Evolutionary conservation across 2,329 filamentous ascomycete species (phyloP), one percentile per base, ranked within the genome.

Genomic region (Stagonosporopsis chrysanthemi): DNA sequence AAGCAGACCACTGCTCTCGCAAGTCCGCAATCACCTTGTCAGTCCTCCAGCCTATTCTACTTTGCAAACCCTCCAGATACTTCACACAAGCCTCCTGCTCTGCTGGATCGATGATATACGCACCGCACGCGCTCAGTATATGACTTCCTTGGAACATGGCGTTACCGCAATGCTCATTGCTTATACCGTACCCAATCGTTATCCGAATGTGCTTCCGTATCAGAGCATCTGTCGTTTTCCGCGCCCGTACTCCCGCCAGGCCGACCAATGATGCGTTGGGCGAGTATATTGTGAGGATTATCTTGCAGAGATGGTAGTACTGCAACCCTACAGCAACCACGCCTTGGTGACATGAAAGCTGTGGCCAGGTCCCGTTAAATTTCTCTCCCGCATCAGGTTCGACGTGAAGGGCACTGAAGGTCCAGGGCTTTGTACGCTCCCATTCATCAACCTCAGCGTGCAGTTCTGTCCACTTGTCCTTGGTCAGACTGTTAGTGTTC

Each of bases 301-400:
- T 72, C 53, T 70, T 70, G 58, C 68, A 71, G 4, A 73, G 60
- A 23, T 73, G 69, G 52, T 71, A 71, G 33, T 71, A 71, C 39
- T 73, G 68, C 4, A 72, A 31, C 1, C 69, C 68, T 23, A 73
- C 66, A 19, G 70, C 67, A 15, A 71, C 62, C 3, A 70, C 65
- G 14, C 68, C 69, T 39, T 64, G 61, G 0, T 68, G 51, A 15
- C 66, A 69, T 0, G 65, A 66, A 7, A 72, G 52, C 24, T 57
- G 58, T 2, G 70, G 69, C 68, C 69, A 72, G 2, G 45, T 33
- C 4, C 65, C 68, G 5, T 54, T 52, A 47, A 66, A 72, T 26
- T 56, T 59, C 4, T 67, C 66, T 6, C 69, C 69, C 6, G 65
- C 69, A 35, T 64, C 50, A 2, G 61, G 53, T 23, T 72, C 69